A percentile compares a stretch with the other conserved stretches of the same genome.
phyloP scores from a whole-genome alignment of 2,329 filamentous ascomycete genomes.

The Chaetomiaceae sp. region DNA sequence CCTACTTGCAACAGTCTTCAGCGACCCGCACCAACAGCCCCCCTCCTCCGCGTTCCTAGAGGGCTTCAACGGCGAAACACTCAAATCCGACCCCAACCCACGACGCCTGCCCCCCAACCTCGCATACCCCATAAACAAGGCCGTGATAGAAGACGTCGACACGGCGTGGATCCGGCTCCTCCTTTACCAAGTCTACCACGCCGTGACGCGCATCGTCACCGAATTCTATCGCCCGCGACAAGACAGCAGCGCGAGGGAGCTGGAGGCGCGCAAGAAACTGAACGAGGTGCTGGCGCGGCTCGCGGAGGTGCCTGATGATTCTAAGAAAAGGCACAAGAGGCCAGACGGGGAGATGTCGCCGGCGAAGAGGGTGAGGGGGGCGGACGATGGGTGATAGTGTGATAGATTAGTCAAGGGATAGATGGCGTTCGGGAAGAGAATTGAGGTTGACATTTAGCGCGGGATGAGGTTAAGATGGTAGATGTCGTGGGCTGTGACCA shows the following conservation, averaged over 20 bases:
- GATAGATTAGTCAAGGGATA: too few species aligned
- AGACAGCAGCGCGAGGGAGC: constrained; percentile 47
- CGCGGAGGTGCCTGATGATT: constrained; percentile 37
- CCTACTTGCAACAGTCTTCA: constrained; percentile 48
- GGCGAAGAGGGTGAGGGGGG: constrained; percentile 40
- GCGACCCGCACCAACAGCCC: constrained; percentile 28
- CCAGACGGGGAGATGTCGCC: constrained; percentile 41
- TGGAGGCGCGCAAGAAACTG: constrained; percentile 49
- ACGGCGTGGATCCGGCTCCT: constrained; percentile 45
- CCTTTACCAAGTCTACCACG: constrained; percentile 57
- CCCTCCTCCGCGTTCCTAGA: constrained; percentile 6
- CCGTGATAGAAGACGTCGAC: constrained; percentile 41
- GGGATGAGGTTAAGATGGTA: too few species aligned
- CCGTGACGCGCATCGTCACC: constrained; percentile 47
- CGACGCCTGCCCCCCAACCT: neutral
- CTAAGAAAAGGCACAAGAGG: constrained; percentile 34
- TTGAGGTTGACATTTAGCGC: too few species aligned
- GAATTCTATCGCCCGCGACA: constrained; percentile 51
- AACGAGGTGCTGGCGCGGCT: constrained; percentile 44
- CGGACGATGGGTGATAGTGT: constrained; percentile 13
- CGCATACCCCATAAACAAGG: constrained; percentile 1
- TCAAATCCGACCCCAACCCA: neutral
- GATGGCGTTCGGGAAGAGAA: too few species aligned
- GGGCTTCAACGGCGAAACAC: constrained; percentile 7
- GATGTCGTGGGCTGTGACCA: too few species aligned